phyloP scores from a whole-genome alignment of 148 eudicot genomes.

The Rhododendron henanense region DNA sequence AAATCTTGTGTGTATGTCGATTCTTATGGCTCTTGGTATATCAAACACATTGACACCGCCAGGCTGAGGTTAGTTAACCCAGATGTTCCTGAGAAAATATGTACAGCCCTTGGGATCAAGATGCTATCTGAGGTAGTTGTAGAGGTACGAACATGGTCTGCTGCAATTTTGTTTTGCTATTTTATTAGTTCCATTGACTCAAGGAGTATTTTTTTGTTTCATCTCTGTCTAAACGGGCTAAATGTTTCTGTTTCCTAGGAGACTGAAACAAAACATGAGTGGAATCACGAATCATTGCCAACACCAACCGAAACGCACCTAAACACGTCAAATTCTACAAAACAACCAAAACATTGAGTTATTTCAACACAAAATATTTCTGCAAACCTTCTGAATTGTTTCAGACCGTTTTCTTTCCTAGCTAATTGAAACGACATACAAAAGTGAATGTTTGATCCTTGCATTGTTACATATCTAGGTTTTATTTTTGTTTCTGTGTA shows the following conservation, averaged over 20 bases:
- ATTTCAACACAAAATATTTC: neutral
- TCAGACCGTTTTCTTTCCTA: neutral
- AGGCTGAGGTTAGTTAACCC: conserved; percentile 74
- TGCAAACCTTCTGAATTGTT: neutral
- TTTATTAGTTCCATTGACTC: neutral
- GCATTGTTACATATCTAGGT: neutral
- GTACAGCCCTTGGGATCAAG: conserved; percentile 59
- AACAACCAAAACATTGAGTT: neutral
- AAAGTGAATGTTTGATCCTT: neutral
- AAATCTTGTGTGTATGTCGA: conserved; percentile 83
- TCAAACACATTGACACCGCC: conserved; percentile 68
- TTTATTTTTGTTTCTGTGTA: neutral
- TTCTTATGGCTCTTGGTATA: conserved; percentile 79
- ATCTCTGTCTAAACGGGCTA: neutral
- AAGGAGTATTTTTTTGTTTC: neutral
- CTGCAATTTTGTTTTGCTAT: conserved; percentile 6
- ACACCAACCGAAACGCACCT: neutral
- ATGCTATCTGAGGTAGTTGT: conserved; percentile 88
- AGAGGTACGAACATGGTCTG: conserved; percentile 52
- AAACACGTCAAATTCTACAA: neutral
- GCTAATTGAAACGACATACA: neutral
- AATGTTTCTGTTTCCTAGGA: neutral
- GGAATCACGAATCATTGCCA: neutral
- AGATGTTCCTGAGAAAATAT: conserved; percentile 67
- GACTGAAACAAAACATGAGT: neutral